Percentiles rank a stretch among this genome's conserved stretches.
Evolutionary conservation across 805 yeast species (phyloP).

Genomic region (Priceomyces castillae): DNA sequence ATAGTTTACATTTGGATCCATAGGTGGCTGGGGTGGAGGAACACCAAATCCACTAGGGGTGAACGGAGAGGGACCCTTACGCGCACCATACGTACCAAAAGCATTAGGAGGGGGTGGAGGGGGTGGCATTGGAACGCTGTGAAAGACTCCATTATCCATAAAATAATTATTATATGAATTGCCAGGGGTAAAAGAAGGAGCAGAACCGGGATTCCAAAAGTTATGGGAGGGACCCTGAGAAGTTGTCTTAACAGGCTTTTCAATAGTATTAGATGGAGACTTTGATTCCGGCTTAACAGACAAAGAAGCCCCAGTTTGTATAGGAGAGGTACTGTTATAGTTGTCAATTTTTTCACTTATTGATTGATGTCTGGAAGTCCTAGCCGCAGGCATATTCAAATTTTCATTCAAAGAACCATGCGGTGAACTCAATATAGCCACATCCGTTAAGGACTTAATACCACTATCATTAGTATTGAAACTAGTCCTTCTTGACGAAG

Average conservation of each 20-base stretch:
- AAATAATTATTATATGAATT: slow-evolving; percentile 23
- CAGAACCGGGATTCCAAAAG: slow-evolving; percentile 68
- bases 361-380: slow-evolving; percentile 47
- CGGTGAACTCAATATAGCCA: slow-evolving; percentile 24
- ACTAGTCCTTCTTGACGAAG: slow-evolving; percentile 49
- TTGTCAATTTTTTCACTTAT: slow-evolving; percentile 63
- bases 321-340: slow-evolving; percentile 47
- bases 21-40: slow-evolving; percentile 28
- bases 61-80: slow-evolving; percentile 32
- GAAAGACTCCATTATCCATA: slow-evolving; percentile 20
- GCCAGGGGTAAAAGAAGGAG: slow-evolving; percentile 55
- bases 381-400: slow-evolving; percentile 34
- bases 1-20: slow-evolving; percentile 37
- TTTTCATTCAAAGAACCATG: slow-evolving; percentile 44
- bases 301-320: slow-evolving; percentile 40
- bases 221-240: slow-evolving; percentile 23
- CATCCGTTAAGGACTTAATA: slow-evolving; percentile 18
- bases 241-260: slow-evolving; percentile 4
- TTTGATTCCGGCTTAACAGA: slow-evolving; percentile 28
- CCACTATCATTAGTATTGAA: slow-evolving; percentile 36
- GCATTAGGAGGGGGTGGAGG: slow-evolving; percentile 15
- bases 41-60: slow-evolving; percentile 39
- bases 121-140: slow-evolving; percentile 22
- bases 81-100: slow-evolving; percentile 30
- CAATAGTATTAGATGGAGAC: slow-evolving; percentile 9